phyloP scores from a whole-genome alignment of 495 filamentous ascomycete genomes.

The Aspergillus ellipticus region DNA sequence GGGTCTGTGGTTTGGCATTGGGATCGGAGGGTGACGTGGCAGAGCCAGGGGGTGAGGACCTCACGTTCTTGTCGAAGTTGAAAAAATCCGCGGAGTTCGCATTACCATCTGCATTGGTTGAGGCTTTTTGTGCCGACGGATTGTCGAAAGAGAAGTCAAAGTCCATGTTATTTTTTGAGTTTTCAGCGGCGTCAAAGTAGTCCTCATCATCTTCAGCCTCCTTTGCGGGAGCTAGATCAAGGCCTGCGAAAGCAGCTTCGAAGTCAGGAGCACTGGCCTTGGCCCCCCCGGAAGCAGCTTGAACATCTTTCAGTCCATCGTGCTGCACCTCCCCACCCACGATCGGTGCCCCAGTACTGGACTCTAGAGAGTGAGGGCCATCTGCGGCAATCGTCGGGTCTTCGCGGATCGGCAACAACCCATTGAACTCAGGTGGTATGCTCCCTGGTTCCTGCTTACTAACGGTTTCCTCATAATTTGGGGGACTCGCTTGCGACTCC shows the following conservation, averaged over 20 bases:
- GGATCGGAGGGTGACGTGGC: conserved; percentile 27
- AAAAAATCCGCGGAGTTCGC: conserved; percentile 37
- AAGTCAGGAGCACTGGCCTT: conserved; percentile 58
- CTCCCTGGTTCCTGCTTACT: conserved; percentile 29
- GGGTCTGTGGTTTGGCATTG: conserved; percentile 32
- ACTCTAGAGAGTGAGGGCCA: conserved; percentile 43
- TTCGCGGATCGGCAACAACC: conserved; percentile 60
- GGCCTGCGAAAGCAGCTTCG: conserved; percentile 85
- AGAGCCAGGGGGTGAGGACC: conserved; percentile 45
- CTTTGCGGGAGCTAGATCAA: conserved; percentile 53
- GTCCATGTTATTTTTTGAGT: conserved; percentile 49
- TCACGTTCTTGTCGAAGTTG: conserved; percentile 49
- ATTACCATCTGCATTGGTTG: conserved; percentile 19
- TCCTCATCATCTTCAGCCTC: conserved; percentile 87
- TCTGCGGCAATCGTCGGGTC: conserved; percentile 56
- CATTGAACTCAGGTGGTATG: conserved; percentile 59
- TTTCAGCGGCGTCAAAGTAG: conserved; percentile 30
- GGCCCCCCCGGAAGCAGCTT: conserved; percentile 19
- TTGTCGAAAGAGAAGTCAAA: conserved; percentile 68
- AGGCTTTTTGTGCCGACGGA: conserved; percentile 29
- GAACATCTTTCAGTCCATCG: conserved; percentile 5
- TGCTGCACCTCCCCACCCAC: conserved; percentile 35
- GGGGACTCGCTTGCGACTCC: conserved; percentile 61
- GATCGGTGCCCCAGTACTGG: conserved; percentile 39
- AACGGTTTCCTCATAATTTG: conserved; percentile 53